Conservation (phyloP, 2,329 filamentous ascomycete genomes). For the Didymella glomerata region DNA sequence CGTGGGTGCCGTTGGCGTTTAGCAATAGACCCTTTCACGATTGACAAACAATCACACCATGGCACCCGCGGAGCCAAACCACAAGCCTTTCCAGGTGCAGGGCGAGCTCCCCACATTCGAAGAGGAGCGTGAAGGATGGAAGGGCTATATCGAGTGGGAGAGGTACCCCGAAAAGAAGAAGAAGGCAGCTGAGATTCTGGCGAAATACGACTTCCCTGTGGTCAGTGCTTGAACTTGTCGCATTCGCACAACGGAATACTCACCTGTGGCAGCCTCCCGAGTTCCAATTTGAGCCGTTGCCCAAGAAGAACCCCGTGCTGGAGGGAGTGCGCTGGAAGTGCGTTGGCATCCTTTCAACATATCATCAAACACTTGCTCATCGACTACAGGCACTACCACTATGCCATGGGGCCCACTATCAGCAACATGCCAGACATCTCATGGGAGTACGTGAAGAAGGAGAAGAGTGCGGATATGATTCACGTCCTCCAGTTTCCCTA, state of each 20-base stretch:
- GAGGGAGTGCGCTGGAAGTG: slow-evolving; percentile 58
- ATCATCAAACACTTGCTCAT: slow-evolving; percentile 5
- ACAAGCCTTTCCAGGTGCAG: slow-evolving; percentile 37
- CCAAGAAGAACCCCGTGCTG: slow-evolving; percentile 55
- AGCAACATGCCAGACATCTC: slow-evolving; percentile 63
- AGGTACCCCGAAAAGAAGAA: slow-evolving; percentile 71
- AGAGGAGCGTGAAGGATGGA: slow-evolving; percentile 58
- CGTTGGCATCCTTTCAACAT: neutral
- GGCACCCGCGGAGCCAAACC: slow-evolving; percentile 46
- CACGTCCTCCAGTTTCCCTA: slow-evolving; percentile 59
- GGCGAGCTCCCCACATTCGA: slow-evolving; percentile 49
- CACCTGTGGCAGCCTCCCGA: slow-evolving; percentile 50
- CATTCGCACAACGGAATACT: neutral
- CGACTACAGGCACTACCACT: slow-evolving; percentile 49
- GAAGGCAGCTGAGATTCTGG: slow-evolving; percentile 64
- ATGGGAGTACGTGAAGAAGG: slow-evolving; percentile 56
- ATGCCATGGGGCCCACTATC: slow-evolving; percentile 53
- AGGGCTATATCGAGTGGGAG: slow-evolving; percentile 63
- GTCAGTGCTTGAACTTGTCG: slow-evolving; percentile 22
- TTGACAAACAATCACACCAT: slow-evolving; percentile 25
- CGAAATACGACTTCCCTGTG: slow-evolving; percentile 60
- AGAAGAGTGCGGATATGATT: slow-evolving; percentile 59
- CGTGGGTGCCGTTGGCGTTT: neutral
- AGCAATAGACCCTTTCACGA: neutral
- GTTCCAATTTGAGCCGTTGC: slow-evolving; percentile 55